Conservation (phyloP, 495 filamentous ascomycete species). For the Gamarada debralockiae region DNA sequence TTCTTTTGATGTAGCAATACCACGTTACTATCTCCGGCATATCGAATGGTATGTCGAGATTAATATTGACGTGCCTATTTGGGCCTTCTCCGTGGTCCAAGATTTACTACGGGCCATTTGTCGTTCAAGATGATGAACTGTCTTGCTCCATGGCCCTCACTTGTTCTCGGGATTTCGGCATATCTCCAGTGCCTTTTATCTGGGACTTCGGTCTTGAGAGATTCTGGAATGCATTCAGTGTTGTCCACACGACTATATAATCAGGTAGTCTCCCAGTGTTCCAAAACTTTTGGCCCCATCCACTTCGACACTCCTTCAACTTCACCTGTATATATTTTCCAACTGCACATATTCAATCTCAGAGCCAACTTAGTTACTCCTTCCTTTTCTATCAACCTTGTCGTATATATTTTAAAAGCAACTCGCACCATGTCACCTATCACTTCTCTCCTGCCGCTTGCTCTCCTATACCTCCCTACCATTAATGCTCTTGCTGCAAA, state of each 20-base stretch:
- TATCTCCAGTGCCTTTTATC: too few relatives aligned
- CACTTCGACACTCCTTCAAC: background rate
- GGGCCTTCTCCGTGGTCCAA: too few relatives aligned
- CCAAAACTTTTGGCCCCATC: background rate
- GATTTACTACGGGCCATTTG: too few relatives aligned
- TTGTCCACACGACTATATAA: background rate
- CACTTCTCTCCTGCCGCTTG: background rate
- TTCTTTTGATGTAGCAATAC: too few relatives aligned
- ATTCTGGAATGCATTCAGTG: too few relatives aligned
- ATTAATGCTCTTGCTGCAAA: conserved; percentile 2
- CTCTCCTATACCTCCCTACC: background rate
- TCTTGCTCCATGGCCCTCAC: too few relatives aligned
- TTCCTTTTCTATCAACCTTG: background rate
- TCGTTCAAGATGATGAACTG: too few relatives aligned
- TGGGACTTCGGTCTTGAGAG: too few relatives aligned
- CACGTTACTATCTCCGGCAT: too few relatives aligned
- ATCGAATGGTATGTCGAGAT: too few relatives aligned
- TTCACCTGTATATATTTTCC: background rate
- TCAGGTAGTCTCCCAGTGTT: background rate
- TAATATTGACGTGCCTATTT: too few relatives aligned
- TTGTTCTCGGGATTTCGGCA: too few relatives aligned
- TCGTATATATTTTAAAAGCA: background rate
- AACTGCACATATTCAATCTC: background rate
- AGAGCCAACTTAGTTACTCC: background rate
- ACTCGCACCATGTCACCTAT: background rate